These are phyloP conservation scores for Didymella exigua DNA, from an alignment of 2,329 filamentous ascomycete genomes.

Conservation along the genomic window DNA sequence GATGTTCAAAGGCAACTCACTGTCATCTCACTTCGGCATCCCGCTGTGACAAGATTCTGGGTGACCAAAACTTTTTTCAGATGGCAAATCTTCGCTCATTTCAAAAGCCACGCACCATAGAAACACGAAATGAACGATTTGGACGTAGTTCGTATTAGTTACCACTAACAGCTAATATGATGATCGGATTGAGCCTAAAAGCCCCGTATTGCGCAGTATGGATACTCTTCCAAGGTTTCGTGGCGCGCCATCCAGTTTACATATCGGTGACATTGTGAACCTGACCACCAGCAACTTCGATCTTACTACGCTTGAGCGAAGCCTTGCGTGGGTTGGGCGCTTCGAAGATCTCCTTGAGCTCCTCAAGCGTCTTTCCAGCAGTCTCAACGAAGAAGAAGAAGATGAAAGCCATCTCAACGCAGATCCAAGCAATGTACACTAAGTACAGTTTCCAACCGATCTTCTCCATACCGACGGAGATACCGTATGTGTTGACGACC, in stretches of 20 bases:
- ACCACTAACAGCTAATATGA: too few species aligned
- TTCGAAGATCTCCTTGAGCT: slow-evolving; percentile 42
- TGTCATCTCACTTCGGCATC: too few species aligned
- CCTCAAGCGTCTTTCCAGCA: slow-evolving; percentile 41
- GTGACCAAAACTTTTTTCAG: too few species aligned
- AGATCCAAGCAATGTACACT: slow-evolving; percentile 42
- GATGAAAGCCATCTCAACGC: slow-evolving; percentile 37
- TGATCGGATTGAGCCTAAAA: background rate
- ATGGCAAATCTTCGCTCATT: too few species aligned
- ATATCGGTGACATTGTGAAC: slow-evolving; percentile 29
- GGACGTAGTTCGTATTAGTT: too few species aligned
- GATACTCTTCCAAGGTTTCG: background rate
- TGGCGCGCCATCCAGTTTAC: background rate
- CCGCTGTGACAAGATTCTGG: too few species aligned
- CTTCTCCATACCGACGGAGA: slow-evolving; percentile 40
- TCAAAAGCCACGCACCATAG: too few species aligned
- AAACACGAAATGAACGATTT: too few species aligned
- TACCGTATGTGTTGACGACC: slow-evolving; percentile 44
- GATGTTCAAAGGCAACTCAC: too few species aligned
- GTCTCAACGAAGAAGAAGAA: slow-evolving; percentile 44
- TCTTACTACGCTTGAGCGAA: slow-evolving; percentile 31
- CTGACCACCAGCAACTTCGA: slow-evolving; percentile 30
- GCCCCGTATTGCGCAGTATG: background rate
- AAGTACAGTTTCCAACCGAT: slow-evolving; percentile 42
- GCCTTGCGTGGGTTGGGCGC: slow-evolving; percentile 37